Evolutionary conservation across 371 early-diverging fungal genomes (phyloP).

Genomic region (Chytridiales sp.): DNA sequence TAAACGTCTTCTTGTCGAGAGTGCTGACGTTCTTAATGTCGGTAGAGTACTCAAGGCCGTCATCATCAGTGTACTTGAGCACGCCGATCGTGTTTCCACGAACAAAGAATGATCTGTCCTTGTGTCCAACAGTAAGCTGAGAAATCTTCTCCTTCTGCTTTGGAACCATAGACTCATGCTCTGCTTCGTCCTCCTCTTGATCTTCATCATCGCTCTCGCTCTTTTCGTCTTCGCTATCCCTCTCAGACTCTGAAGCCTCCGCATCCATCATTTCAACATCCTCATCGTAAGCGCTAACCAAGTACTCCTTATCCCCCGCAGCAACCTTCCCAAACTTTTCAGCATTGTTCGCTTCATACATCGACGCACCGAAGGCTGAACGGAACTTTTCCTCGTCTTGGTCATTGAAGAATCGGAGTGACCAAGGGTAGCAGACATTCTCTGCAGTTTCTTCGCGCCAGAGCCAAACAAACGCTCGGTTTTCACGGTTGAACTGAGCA

Average conservation of each 20-base stretch:
- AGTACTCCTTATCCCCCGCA: conserved; percentile 38
- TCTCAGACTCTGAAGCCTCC: conserved; percentile 22
- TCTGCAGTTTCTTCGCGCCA: conserved; percentile 37
- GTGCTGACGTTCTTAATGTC: conserved; percentile 60
- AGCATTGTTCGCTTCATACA: conserved; percentile 40
- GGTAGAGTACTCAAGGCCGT: conserved; percentile 64
- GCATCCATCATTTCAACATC: conserved; percentile 60
- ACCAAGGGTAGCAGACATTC: conserved; percentile 61
- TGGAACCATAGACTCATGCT: too few species aligned
- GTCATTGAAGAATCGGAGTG: conserved; percentile 52
- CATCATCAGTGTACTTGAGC: conserved; percentile 68
- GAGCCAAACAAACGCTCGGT: conserved; percentile 66
- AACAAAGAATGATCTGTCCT: conserved; percentile 82
- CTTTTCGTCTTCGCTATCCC: conserved; percentile 34
- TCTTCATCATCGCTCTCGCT: conserved; percentile 43
- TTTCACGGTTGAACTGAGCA: conserved; percentile 64
- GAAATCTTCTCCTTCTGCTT: conserved; percentile 30
- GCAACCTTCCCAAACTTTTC: conserved; percentile 34
- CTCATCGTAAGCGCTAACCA: conserved; percentile 67
- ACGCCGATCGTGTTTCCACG: conserved; percentile 85
- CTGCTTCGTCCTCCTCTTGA: conserved; percentile 32
- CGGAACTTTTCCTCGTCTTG: conserved; percentile 46
- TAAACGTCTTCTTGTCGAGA: conserved; percentile 34
- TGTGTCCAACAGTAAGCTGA: conserved; percentile 71
- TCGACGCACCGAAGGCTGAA: conserved; percentile 57